phyloP scores from a whole-genome alignment of 306 rosid genomes.

The Citrullus colocynthis region DNA sequence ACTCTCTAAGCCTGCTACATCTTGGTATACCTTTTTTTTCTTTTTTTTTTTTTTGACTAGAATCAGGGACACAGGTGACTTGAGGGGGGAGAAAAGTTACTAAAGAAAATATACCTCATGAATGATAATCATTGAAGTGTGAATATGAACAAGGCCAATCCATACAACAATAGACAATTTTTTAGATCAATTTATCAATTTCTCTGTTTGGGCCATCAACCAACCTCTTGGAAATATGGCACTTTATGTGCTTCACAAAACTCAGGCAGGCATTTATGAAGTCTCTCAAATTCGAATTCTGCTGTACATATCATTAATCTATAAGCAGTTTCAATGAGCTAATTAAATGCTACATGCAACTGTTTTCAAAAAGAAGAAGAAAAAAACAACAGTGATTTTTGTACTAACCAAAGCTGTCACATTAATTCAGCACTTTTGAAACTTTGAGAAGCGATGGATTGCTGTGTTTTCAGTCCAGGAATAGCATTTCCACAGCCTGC shows the following conservation, averaged over 20 bases:
- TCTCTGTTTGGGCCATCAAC: background rate
- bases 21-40: no score
- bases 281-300: background rate
- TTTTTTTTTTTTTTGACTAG: no score
- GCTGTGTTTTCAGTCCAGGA: background rate
- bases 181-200: background rate
- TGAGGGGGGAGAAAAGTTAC: no score
- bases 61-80: no score
- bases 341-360: constrained; percentile 2
- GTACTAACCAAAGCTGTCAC: background rate
- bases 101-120: background rate
- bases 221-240: background rate
- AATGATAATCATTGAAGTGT: background rate
- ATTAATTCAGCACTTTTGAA: background rate
- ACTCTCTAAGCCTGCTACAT: background rate
- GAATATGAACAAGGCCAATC: background rate
- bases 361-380: background rate
- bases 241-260: background rate
- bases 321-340: background rate
- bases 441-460: background rate
- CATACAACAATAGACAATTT: background rate
- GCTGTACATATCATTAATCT: background rate
- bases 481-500: constrained; percentile 3
- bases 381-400: background rate
- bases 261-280: constrained; percentile 1